Evolutionary conservation across 2,329 filamentous ascomycete genomes (phyloP), one percentile per base, ranked within the genome.

Genomic region (Aureobasidium melanogenum): DNA sequence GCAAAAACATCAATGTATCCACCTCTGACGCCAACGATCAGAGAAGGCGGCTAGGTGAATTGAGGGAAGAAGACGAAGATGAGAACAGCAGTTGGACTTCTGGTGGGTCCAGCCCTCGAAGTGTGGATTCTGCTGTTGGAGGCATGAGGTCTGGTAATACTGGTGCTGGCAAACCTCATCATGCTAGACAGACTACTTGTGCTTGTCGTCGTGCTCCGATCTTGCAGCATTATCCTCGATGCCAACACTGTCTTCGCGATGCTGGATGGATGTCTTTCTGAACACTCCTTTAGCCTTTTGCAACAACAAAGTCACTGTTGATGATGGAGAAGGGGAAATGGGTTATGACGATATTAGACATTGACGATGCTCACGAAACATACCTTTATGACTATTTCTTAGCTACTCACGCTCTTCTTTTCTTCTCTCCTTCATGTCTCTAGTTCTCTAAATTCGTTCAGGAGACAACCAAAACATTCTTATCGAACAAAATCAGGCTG

Each of bases 1-100:
- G 83, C 64, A 76, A 47, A 22, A 38, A 24, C 12, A 26, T n/a
- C 24, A 26, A 7, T 10, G 52, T 43, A 5, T 26, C 39, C 5
- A 48, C 39, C 15, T 19, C 24, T 7, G 3, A 12, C 36, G 5
- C 17, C 26, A 52, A 41, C 28, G 38, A 46, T 12, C 44, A 44
- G 32, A 44, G 47, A 26, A 44, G 38, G 7, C 17, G 57, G n/a
- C 17, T 60, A 4, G 57, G 46, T 9, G 57, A 46, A 48, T 10
- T 51, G 28, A 51, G 47, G 19, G 57, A 60, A 26, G 46, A 60
- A 5, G 46, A 60, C 19, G 57, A 60, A 28, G 46, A 44, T 12
- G 48, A 51, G n/a, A 36, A 24, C 19, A 41, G 32, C 26, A 60
- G 57, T n/a, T 51, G 39, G 47, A 51, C 44, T 43, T 51, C 46